A percentile compares a stretch with the other conserved stretches of the same genome.
phyloP scores from a whole-genome alignment of 768 basidiomycete species.

The Coprinopsis sp. region DNA sequence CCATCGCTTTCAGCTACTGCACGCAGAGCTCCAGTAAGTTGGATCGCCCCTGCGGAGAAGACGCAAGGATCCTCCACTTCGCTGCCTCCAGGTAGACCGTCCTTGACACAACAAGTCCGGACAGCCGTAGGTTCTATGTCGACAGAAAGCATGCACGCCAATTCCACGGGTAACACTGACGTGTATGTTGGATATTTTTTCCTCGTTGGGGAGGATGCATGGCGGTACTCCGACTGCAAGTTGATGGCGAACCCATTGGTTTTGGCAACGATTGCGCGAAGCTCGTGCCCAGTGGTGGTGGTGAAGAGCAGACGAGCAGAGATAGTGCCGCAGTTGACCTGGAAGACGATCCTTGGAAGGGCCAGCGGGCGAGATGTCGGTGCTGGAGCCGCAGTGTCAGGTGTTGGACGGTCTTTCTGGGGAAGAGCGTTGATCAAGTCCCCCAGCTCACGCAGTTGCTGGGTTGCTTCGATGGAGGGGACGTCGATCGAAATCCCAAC shows the following conservation, averaged over 20 bases:
- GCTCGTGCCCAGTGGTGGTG: slow-evolving; percentile 31
- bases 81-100: slow-evolving; percentile 23
- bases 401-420: slow-evolving; percentile 11
- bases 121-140: slow-evolving; percentile 50
- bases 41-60: slow-evolving; percentile 54
- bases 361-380: slow-evolving; percentile 23
- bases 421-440: slow-evolving; percentile 29
- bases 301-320: slow-evolving; percentile 50
- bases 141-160: slow-evolving; percentile 38
- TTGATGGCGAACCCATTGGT: slow-evolving; percentile 48
- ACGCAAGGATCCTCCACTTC: slow-evolving; percentile 46
- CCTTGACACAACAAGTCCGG: slow-evolving; percentile 40
- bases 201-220: slow-evolving; percentile 19
- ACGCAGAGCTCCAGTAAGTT: slow-evolving; percentile 47
- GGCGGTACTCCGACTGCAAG: slow-evolving; percentile 37
- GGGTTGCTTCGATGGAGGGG: slow-evolving; percentile 45
- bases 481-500: slow-evolving; percentile 43
- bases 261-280: slow-evolving; percentile 52
- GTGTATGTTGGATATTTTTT: slow-evolving; percentile 24
- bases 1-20: slow-evolving; percentile 37
- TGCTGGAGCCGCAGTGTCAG: slow-evolving; percentile 7
- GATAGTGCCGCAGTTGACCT: slow-evolving; percentile 46
- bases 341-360: slow-evolving; percentile 48
- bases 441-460: slow-evolving; percentile 49
- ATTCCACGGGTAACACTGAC: slow-evolving; percentile 40